Evolutionary conservation across 371 early-diverging fungal genomes (phyloP), one percentile per base, ranked within the genome.

Genomic region (Saksenaea oblongispora): DNA sequence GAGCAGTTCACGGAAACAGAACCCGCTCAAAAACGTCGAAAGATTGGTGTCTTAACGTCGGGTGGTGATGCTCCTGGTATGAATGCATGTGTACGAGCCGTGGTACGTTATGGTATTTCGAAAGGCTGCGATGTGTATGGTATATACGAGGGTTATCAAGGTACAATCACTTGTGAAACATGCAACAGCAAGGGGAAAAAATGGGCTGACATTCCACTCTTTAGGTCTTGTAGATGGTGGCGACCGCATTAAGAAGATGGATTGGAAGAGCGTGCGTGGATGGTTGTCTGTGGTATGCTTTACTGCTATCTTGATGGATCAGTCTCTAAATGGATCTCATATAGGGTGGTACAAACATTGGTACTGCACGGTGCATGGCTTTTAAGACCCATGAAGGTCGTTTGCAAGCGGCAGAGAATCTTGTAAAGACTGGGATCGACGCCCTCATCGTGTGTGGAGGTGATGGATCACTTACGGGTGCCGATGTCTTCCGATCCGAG

Each of bases 21-120:
- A 76, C 22, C 22, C 22, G 22, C 51, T 47, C 51, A 17, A 22
- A 47, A n/a, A 47, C 34, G 72, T 39, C 75, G 74, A 47, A 86
- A 85, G 51, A 93, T 99, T 69, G 98, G 92, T 54, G 86, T 99
- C 22, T 71, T 99, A 56, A 99, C 99, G 13, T 94, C 94, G 54
- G 99, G 99, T 35, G 99, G 99, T 37, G 99, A 99, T 80, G 92
- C 97, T 1, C 95, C 95, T 9, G 99, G 99, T 28, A 99, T 99
- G 99, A 99, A 99, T 74, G 91, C 98, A 17, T 93, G 93, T 28
- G 98, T 99, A 18, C 88, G 99, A 56, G 90, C 95, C 13, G 91
- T 98, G 36, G 94, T 98, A 8, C 87, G 99, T 54, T 91, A 94
- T 59, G 92, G 96, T 18, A 89, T 95, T 59, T 85, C 89, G 35